These are phyloP conservation scores for Simplicillium sp. DNA, from an alignment of 2,329 filamentous ascomycete genomes.

Conservation along the genomic window DNA sequence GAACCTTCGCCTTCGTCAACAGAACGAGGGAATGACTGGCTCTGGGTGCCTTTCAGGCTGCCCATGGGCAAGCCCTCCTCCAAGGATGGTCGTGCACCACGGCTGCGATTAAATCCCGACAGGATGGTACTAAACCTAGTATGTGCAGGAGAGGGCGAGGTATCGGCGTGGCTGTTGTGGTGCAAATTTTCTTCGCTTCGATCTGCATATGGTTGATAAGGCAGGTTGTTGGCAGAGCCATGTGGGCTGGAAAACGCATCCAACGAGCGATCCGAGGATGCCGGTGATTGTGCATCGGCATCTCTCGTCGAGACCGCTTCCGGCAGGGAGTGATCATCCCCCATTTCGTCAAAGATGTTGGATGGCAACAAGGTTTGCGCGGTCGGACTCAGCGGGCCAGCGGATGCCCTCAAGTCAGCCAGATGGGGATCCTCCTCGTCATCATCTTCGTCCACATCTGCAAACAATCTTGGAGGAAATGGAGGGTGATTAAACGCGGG, in stretches of 20 bases:
- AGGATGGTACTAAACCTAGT: slow-evolving; percentile 40
- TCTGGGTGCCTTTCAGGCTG: slow-evolving; percentile 60
- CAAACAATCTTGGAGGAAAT: slow-evolving; percentile 44
- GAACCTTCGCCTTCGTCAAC: slow-evolving; percentile 44
- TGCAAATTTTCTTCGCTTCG: slow-evolving; percentile 33
- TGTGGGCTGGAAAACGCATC: slow-evolving; percentile 53
- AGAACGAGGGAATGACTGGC: slow-evolving; percentile 64
- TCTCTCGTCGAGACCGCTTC: too few relatives aligned
- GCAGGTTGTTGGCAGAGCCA: slow-evolving; percentile 48
- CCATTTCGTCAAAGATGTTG: slow-evolving; percentile 50
- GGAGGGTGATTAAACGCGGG: slow-evolving; percentile 44
- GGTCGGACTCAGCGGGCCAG: slow-evolving; percentile 67
- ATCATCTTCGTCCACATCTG: slow-evolving; percentile 33
- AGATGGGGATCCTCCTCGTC: slow-evolving; percentile 41
- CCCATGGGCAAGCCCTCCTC: slow-evolving; percentile 52
- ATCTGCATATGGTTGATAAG: slow-evolving; percentile 41
- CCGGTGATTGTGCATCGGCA: slow-evolving; percentile 45
- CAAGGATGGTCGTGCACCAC: slow-evolving; percentile 47
- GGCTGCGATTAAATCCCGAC: slow-evolving; percentile 52
- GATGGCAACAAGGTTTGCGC: slow-evolving; percentile 67
- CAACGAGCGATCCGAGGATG: slow-evolving; percentile 46
- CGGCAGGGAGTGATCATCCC: slow-evolving; percentile 44
- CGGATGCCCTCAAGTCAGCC: slow-evolving; percentile 50
- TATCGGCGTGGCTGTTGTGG: slow-evolving; percentile 28
- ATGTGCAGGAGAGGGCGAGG: slow-evolving; percentile 17